A percentile compares a stretch with the other conserved stretches of the same genome.
Evolutionary conservation across 371 early-diverging fungal species (phyloP).

Genomic region (Blakeslea trispora): DNA sequence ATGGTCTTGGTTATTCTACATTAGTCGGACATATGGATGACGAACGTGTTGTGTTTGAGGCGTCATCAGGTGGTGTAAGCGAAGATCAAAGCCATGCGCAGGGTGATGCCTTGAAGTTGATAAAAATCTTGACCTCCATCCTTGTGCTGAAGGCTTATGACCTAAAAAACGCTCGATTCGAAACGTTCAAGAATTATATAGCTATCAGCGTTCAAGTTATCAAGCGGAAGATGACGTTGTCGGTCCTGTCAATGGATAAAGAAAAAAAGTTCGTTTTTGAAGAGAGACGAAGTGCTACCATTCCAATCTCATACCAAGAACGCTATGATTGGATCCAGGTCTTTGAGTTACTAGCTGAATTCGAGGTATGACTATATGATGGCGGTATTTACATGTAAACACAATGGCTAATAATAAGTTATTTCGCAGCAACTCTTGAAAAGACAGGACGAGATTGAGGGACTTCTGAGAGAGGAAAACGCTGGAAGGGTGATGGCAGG

Average conservation of each 20-base stretch:
- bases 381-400: too few relatives aligned
- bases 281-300: conserved; percentile 20
- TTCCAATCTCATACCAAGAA: conserved; percentile 17
- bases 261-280: conserved; percentile 20
- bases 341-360: conserved; percentile 18
- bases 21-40: conserved; percentile 24
- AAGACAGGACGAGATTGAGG: too few relatives aligned
- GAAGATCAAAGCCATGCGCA: conserved; percentile 20
- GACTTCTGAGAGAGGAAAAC: too few relatives aligned
- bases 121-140: conserved; percentile 18
- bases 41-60: conserved; percentile 23
- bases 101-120: conserved; percentile 15
- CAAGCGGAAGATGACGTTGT: conserved; percentile 18
- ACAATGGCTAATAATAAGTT: too few relatives aligned
- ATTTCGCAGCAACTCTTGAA: too few relatives aligned
- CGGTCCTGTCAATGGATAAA: conserved; percentile 19
- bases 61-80: conserved; percentile 13
- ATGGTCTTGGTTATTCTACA: conserved; percentile 20
- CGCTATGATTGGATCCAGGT: conserved; percentile 17
- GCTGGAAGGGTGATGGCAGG: too few relatives aligned
- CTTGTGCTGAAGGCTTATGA: conserved; percentile 21
- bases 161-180: conserved; percentile 19
- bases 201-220: conserved; percentile 18
- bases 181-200: conserved; percentile 16
- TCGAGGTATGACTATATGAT: conserved; percentile 12